phyloP scores from a whole-genome alignment of 352 stramenopile species.

The Phytophthora constricta region DNA sequence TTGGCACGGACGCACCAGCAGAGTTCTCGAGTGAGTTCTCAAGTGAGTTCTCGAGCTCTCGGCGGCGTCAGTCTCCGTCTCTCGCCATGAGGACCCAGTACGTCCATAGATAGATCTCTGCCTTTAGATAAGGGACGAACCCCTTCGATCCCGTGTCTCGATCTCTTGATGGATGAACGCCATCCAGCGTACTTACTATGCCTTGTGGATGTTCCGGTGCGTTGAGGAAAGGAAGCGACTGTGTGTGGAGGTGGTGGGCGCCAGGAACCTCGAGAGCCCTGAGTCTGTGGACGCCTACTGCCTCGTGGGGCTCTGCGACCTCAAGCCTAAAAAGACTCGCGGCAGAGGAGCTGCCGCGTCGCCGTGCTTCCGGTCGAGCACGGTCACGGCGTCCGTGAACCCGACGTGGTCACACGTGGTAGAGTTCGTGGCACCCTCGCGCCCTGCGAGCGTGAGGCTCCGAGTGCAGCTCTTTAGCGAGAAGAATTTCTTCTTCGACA shows the following conservation, averaged over 20 bases:
- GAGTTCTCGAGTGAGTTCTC: too few species aligned
- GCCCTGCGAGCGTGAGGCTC: conserved; percentile 31
- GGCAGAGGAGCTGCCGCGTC: conserved; percentile 13
- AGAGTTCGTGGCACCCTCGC: conserved; percentile 41
- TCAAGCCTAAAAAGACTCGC: conserved; percentile 23
- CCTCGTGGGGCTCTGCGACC: conserved; percentile 50
- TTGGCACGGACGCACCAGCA: background rate
- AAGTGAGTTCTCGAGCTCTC: background rate
- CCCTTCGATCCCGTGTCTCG: too few species aligned
- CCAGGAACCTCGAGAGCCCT: conserved; percentile 69
- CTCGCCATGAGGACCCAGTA: conserved; percentile 31
- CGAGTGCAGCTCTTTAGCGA: conserved; percentile 68
- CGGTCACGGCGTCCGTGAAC: conserved; percentile 38
- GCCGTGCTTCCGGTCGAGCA: conserved; percentile 37
- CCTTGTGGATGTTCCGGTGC: conserved; percentile 6
- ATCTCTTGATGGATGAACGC: conserved; percentile 14
- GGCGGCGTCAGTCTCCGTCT: conserved; percentile 5
- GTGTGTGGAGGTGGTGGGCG: conserved; percentile 73
- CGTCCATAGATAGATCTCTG: conserved; percentile 8
- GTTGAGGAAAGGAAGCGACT: conserved; percentile 50
- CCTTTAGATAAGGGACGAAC: background rate
- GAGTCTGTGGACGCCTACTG: conserved; percentile 76
- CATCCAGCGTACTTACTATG: background rate
- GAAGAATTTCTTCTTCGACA: conserved; percentile 88
- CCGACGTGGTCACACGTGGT: conserved; percentile 56